Base-by-base conservation (phyloP, 2,329 filamentous ascomycete genomes). In the Cercospora nicotianae region DNA sequence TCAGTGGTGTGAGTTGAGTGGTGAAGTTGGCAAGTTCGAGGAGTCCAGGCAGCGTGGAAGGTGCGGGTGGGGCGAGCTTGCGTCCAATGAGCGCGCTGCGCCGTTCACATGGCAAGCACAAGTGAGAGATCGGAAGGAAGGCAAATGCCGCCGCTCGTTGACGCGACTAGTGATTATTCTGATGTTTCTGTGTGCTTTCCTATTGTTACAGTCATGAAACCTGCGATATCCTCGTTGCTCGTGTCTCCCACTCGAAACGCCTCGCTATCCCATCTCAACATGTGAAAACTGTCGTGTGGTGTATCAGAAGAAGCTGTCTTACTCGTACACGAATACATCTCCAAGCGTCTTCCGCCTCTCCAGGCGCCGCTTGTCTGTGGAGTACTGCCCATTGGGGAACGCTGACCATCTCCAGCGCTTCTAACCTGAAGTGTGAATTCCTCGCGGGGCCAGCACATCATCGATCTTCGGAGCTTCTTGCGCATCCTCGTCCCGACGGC, bases 361-460 rank as follows among this genome's bases (percentile, higher is more conserved):
- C 12, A 64, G 51, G 31, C 61, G 18, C 53, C 18, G 45, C 18
- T 31, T 33, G 10, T 64, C 31, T 8, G 23, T 31, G n/a, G 18
- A 36, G 3, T 36, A 9, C 45, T 26, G 28, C 36, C 61, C 61
- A 12, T 13, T 10, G 8, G 48, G 12, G 16, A 51, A 26, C 8
- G 53, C 61, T 18, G 45, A 66, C 57, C 64, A 60, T 53, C 64
- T 61, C 55, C 63, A 66, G 12, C 36, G 45, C 61, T 64, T 64
- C 64, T 62, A 73, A n/a, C 71, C 71, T 58, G 69, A 72, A 62
- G 71, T 73, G 64, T 73, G 63, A 23, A 73, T 69, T 10, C 67
- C 71, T 18, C 71, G 62, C 10, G 70, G 64, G 20, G 66, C 65
- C 60, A 68, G 61, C 39, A 65, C 61, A 16, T 55, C 51, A 23